Conservation (phyloP, 2,329 filamentous ascomycete species). For the Neonectria coccinea region DNA sequence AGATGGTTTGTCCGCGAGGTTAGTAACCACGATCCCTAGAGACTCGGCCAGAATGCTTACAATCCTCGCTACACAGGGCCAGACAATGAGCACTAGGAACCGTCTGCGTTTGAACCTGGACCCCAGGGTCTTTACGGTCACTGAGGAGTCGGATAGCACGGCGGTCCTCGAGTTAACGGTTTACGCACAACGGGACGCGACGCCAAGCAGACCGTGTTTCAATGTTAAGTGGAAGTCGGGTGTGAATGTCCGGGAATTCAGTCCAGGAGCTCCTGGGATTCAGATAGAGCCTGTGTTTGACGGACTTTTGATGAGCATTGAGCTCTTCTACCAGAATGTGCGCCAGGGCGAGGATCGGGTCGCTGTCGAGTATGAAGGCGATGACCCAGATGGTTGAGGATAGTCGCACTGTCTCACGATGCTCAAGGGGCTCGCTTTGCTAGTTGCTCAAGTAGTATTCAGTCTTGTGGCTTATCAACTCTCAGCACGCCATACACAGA, state of each 20-base stretch:
- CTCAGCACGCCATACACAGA: too few species aligned
- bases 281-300: neutral
- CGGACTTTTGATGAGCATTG: neutral
- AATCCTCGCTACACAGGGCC: neutral
- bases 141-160: neutral
- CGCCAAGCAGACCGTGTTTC: too few species aligned
- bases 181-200: too few species aligned
- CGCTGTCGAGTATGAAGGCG: too few species aligned
- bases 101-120: neutral
- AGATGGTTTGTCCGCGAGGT: neutral
- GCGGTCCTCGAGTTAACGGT: too few species aligned
- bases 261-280: neutral
- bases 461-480: too few species aligned
- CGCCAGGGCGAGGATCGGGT: neutral
- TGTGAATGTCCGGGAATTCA: neutral
- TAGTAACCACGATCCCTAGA: neutral
- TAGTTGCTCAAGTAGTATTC: too few species aligned
- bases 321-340: neutral
- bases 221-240: neutral
- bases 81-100: neutral
- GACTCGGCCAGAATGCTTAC: neutral
- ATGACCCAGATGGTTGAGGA: too few species aligned
- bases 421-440: too few species aligned
- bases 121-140: neutral
- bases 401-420: too few species aligned